Percentiles rank a stretch among this genome's conserved stretches.
phyloP scores from a whole-genome alignment of 305 asterid genomes.

The Fraxinus ornus region DNA sequence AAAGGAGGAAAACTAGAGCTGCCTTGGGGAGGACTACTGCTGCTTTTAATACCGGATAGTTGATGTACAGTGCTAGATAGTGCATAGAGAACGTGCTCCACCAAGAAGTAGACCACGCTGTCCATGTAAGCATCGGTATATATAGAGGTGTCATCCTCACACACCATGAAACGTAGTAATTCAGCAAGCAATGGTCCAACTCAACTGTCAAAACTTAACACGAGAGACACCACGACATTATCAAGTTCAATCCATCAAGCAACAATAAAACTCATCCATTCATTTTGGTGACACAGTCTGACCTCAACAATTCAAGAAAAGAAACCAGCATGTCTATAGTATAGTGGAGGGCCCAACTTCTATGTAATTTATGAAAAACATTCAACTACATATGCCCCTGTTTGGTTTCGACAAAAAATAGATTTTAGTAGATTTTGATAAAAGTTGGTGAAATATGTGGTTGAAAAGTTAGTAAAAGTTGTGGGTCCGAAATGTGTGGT shows the following conservation, averaged over 20 bases:
- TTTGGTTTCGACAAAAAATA: neutral
- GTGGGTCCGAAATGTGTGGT: neutral
- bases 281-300: neutral
- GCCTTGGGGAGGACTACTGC: neutral
- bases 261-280: neutral
- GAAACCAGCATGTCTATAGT: neutral
- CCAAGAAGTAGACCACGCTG: neutral
- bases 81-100: neutral
- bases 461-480: no score
- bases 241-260: neutral
- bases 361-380: neutral
- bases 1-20: neutral
- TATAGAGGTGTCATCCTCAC: neutral
- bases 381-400: neutral
- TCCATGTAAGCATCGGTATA: neutral
- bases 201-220: neutral
- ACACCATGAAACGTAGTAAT: neutral
- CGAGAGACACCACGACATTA: neutral
- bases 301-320: neutral
- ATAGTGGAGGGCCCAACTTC: neutral
- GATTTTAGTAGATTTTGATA: neutral
- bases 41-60: neutral
- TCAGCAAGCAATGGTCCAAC: neutral
- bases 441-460: no score
- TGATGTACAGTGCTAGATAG: neutral